Evolutionary conservation across 1,284 basidiomycete genomes (phyloP).

Genomic region (Trichosporon sp.): DNA sequence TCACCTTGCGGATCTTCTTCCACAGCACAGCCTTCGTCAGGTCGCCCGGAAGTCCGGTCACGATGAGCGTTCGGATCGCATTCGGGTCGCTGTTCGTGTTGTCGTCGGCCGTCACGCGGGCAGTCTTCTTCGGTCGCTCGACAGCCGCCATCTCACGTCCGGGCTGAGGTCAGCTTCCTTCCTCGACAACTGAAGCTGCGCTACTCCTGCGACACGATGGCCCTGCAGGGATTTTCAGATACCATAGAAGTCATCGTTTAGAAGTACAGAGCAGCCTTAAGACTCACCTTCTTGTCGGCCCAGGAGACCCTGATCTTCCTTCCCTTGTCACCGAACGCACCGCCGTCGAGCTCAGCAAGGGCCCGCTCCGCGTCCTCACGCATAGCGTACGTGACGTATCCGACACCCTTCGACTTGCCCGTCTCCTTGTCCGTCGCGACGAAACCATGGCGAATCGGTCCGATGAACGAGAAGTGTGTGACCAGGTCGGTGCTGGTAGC

Average conservation of each 20-base stretch:
- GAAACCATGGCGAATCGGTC: slow-evolving; percentile 90
- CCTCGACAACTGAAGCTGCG: slow-evolving; percentile 22
- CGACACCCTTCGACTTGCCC: slow-evolving; percentile 91
- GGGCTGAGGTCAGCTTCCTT: slow-evolving; percentile 22
- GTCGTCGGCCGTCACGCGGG: slow-evolving; percentile 26
- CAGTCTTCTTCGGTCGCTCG: slow-evolving; percentile 30
- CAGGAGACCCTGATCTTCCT: slow-evolving; percentile 74
- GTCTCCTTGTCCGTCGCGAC: slow-evolving; percentile 73
- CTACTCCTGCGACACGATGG: neutral
- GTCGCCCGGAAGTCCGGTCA: slow-evolving; percentile 71
- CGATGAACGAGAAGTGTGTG: slow-evolving; percentile 92
- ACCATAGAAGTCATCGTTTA: neutral
- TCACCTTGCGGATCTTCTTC: slow-evolving; percentile 80
- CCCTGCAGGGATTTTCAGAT: neutral
- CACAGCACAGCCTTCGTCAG: slow-evolving; percentile 75
- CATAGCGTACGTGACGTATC: slow-evolving; percentile 91
- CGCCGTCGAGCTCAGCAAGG: slow-evolving; percentile 62
- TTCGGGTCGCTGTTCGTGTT: slow-evolving; percentile 62
- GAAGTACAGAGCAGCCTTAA: neutral
- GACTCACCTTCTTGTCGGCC: slow-evolving; percentile 73
- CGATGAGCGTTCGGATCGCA: slow-evolving; percentile 76
- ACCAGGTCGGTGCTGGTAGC: slow-evolving; percentile 87
- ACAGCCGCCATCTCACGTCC: slow-evolving; percentile 25
- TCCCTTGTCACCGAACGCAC: slow-evolving; percentile 63
- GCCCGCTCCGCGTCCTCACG: slow-evolving; percentile 83